phyloP scores from a whole-genome alignment of 139 green algal genomes.

The Haematococcus lacustris region DNA sequence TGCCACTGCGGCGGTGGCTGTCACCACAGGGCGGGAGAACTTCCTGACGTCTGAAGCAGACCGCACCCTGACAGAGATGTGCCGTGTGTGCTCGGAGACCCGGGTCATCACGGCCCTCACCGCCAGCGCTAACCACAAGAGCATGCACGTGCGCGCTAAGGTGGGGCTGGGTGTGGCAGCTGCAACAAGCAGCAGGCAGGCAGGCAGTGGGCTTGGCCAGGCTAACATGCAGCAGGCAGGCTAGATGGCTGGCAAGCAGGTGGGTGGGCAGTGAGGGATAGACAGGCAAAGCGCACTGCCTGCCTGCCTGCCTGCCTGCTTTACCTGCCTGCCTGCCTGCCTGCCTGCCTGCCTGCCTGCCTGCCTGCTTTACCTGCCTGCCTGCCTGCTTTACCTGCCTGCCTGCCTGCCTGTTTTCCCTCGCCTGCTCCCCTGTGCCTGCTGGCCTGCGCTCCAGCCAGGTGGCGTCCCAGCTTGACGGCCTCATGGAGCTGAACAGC shows the following conservation, averaged over 20 bases:
- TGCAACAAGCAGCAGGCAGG: too few species aligned
- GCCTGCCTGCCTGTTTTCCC: background rate
- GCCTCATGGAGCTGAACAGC: conserved; percentile 23
- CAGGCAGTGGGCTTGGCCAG: too few species aligned
- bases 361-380: too few species aligned
- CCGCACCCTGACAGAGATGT: conserved; percentile 50
- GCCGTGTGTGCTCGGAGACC: conserved; percentile 27
- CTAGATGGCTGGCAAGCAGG: too few species aligned
- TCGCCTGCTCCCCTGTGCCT: background rate
- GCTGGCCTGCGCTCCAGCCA: conserved; percentile 1
- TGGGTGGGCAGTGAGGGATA: too few species aligned
- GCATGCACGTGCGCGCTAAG: conserved; percentile 17
- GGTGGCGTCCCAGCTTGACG: conserved; percentile 56
- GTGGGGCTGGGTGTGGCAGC: background rate
- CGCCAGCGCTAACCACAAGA: conserved; percentile 37
- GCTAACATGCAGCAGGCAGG: too few species aligned
- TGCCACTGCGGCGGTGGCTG: too few species aligned
- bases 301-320: too few species aligned
- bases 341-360: too few species aligned
- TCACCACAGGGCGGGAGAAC: conserved; percentile 58
- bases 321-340: too few species aligned
- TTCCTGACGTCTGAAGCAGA: conserved; percentile 73
- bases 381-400: too few species aligned
- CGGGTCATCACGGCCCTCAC: conserved; percentile 42
- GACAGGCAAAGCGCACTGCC: too few species aligned